Conservation (phyloP, 306 rosid genomes). For the apple (Malus domestica) region DNA sequence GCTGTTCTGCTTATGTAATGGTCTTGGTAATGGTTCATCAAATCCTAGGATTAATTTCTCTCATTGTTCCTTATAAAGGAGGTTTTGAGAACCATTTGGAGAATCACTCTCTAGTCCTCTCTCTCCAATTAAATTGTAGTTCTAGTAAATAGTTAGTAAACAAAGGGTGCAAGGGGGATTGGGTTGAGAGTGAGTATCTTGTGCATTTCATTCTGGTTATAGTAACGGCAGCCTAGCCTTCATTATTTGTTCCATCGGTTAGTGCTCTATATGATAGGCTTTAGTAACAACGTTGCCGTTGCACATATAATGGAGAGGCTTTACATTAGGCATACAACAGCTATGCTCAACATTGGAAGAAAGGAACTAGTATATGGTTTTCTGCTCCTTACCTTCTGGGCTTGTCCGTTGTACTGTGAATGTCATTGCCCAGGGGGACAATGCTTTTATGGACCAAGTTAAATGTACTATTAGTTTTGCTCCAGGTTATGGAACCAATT, state of each 20-base stretch:
- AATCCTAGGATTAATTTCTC: background rate
- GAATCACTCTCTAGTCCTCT: background rate
- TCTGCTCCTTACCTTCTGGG: background rate
- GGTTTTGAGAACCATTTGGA: background rate
- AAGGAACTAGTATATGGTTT: background rate
- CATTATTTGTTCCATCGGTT: background rate
- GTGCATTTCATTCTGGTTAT: background rate
- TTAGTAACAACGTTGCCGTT: background rate
- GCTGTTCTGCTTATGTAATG: background rate
- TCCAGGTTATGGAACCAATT: background rate
- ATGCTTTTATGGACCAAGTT: background rate
- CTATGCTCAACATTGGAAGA: background rate
- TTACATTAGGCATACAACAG: background rate
- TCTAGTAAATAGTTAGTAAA: background rate
- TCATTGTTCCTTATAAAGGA: background rate
- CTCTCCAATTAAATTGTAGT: background rate
- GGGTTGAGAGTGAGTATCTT: background rate
- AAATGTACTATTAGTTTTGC: background rate
- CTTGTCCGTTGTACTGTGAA: background rate
- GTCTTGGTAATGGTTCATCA: background rate
- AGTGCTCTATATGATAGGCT: background rate
- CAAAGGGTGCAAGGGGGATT: background rate
- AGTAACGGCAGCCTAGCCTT: background rate
- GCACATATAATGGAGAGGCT: background rate
- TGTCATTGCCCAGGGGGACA: background rate